phyloP scores from a whole-genome alignment of 2,329 filamentous ascomycete genomes.

The Colletotrichum gloeosporioides region DNA sequence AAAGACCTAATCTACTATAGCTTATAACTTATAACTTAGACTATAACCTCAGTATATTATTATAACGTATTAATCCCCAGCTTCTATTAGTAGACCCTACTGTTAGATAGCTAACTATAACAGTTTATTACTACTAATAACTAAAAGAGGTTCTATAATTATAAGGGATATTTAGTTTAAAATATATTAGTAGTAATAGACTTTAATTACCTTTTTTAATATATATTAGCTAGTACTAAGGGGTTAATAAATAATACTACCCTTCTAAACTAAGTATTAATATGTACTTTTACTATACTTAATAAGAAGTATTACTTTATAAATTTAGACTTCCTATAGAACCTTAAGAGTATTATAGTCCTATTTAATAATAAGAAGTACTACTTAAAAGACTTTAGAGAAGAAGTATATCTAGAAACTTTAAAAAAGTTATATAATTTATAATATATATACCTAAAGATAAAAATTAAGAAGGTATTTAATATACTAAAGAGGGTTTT shows the following conservation, averaged over 20 bases:
- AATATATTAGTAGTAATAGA: background rate
- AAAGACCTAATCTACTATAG: too few relatives aligned
- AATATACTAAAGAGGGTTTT: background rate
- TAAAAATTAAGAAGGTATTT: background rate
- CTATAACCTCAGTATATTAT: too few relatives aligned
- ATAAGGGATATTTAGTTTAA: background rate
- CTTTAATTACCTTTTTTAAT: background rate
- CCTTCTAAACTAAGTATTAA: background rate
- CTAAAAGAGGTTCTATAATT: background rate
- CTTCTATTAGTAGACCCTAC: too few relatives aligned
- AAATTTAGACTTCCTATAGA: background rate
- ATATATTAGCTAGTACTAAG: background rate
- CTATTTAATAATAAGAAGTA: background rate
- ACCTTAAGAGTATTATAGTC: background rate
- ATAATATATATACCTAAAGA: background rate
- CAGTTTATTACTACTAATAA: background rate
- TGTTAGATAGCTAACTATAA: too few relatives aligned
- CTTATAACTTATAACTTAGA: too few relatives aligned
- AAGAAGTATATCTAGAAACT: background rate
- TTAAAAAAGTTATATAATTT: background rate
- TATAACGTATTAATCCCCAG: too few relatives aligned
- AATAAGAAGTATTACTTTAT: background rate
- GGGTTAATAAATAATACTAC: background rate
- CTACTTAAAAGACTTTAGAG: background rate
- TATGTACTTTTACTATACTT: background rate